Evolutionary conservation across 179 eudicot species (phyloP).

Genomic region (Beta macrorhiza): DNA sequence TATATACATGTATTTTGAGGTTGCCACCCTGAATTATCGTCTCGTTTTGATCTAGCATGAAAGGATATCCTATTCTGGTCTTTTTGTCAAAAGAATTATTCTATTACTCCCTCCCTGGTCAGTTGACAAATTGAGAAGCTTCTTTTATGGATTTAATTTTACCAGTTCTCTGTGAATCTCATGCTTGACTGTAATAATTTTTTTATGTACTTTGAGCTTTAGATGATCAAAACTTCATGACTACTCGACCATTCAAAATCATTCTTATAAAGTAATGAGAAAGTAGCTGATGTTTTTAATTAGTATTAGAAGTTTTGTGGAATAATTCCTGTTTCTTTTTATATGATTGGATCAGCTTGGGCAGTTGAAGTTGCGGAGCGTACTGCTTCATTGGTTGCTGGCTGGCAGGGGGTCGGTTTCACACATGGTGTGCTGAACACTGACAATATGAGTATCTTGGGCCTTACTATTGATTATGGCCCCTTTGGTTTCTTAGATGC

Average conservation of each 20-base stretch:
- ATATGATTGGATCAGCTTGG: constrained; percentile 70
- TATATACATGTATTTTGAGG: too few species aligned
- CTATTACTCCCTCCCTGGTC: background rate
- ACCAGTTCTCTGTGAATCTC: background rate
- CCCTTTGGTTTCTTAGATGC: constrained; percentile 99
- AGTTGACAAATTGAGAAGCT: background rate
- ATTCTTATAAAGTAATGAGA: background rate
- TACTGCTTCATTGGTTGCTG: constrained; percentile 90
- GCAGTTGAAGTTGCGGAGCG: constrained; percentile 98
- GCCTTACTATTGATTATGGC: constrained; percentile 97
- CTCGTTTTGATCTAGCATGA: background rate
- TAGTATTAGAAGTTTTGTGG: background rate
- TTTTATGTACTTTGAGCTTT: too few species aligned
- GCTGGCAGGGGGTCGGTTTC: constrained; percentile 99
- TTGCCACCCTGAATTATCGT: background rate
- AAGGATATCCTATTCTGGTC: too few species aligned
- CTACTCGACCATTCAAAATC: background rate
- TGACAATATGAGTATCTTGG: constrained; percentile 97
- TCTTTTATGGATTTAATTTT: background rate
- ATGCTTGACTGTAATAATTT: too few species aligned
- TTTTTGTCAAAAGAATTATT: too few species aligned
- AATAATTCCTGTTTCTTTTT: constrained; percentile 28
- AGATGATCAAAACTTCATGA: background rate
- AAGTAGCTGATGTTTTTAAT: background rate
- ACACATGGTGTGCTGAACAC: constrained; percentile 99